Percentiles rank a stretch among this genome's conserved stretches.
phyloP scores from a whole-genome alignment of 306 rosid species.

The Quercus berberidifolia region DNA sequence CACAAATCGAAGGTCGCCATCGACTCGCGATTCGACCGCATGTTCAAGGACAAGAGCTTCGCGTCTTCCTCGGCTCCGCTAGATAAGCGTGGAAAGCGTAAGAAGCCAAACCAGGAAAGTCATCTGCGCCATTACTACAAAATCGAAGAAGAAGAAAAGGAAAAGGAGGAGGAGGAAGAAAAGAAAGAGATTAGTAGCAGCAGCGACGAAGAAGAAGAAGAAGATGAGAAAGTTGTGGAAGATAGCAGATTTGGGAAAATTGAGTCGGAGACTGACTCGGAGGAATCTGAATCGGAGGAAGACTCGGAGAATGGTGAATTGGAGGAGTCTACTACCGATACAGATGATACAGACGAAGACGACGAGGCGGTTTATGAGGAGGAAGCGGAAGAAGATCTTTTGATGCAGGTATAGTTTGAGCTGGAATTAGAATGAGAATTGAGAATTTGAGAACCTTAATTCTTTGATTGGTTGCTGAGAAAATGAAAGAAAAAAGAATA shows the following conservation, averaged over 20 bases:
- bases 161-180: conserved; percentile 17
- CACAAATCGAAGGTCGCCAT: conserved; percentile 59
- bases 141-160: conserved; percentile 28
- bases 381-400: conserved; percentile 41
- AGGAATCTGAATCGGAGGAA: conserved; percentile 22
- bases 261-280: conserved; percentile 23
- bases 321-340: conserved; percentile 29
- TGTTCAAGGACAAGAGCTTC: conserved; percentile 61
- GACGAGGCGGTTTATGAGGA: conserved; percentile 31
- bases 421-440: neutral
- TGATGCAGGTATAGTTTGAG: conserved; percentile 34
- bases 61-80: conserved; percentile 58
- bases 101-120: conserved; percentile 20
- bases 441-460: neutral
- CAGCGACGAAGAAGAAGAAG: conserved; percentile 16
- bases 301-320: conserved; percentile 22
- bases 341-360: conserved; percentile 35
- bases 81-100: conserved; percentile 77
- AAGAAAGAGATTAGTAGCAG: neutral
- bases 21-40: conserved; percentile 66
- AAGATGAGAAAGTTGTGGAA: conserved; percentile 16
- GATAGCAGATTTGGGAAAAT: conserved; percentile 22
- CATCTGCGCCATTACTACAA: conserved; percentile 53
- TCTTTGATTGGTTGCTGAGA: neutral
- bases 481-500: no score